These are phyloP conservation scores for Tricholoma saponaceum DNA, from an alignment of 768 basidiomycete species.

Conservation along the genomic window DNA sequence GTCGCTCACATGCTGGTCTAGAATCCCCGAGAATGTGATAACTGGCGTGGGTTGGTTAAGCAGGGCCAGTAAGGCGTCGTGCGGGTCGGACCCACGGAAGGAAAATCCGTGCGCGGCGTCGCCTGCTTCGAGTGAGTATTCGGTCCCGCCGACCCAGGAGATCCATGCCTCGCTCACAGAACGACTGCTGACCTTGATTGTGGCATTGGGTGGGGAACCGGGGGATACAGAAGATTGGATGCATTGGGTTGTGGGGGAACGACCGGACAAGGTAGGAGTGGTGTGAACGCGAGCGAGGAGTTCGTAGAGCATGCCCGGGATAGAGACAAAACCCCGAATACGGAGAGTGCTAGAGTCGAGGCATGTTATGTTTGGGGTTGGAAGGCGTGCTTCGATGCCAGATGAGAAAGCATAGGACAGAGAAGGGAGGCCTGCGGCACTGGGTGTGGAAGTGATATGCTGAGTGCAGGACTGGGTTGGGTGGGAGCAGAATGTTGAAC, in stretches of 20 bases:
- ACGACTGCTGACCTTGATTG: constrained; percentile 38
- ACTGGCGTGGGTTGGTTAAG: constrained; percentile 25
- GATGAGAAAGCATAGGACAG: constrained; percentile 48
- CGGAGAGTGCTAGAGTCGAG: constrained; percentile 49
- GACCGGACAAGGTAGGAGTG: constrained; percentile 7
- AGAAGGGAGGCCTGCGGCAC: constrained; percentile 25
- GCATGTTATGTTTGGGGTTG: constrained; percentile 59
- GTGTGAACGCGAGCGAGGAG: constrained; percentile 46
- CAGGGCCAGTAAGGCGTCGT: constrained; percentile 35
- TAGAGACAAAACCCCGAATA: constrained; percentile 43
- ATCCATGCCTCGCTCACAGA: constrained; percentile 54
- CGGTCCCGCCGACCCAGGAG: constrained; percentile 72
- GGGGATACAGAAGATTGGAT: constrained; percentile 26
- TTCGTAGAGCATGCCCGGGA: constrained; percentile 66
- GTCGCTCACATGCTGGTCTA: constrained; percentile 50
- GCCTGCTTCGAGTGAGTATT: constrained; percentile 63
- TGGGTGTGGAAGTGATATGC: constrained; percentile 36
- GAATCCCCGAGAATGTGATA: constrained; percentile 32
- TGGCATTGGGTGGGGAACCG: constrained; percentile 36
- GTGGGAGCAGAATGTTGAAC: constrained; percentile 60
- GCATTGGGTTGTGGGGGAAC: constrained; percentile 22
- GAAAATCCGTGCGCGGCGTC: constrained; percentile 50
- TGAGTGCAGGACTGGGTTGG: constrained; percentile 60
- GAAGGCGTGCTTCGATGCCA: constrained; percentile 41
- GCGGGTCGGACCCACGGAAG: constrained; percentile 63